phyloP scores from a whole-genome alignment of 1,139 yeast genomes.

The Debaryomyces fabryi region DNA sequence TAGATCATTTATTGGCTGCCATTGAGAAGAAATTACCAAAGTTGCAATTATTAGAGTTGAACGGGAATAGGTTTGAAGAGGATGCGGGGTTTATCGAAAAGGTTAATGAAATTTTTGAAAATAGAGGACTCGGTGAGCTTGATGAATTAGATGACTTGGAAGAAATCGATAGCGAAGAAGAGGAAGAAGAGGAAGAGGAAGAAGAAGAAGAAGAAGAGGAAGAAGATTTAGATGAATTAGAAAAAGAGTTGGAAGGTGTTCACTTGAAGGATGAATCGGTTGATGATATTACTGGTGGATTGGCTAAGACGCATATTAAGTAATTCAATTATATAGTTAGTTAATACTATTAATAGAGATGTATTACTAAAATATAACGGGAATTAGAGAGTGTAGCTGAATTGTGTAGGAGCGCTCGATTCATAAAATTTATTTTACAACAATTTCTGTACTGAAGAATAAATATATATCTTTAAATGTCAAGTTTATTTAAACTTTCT shows the following conservation, averaged over 20 bases:
- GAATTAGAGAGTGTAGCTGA: neutral
- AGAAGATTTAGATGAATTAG: slow-evolving; percentile 59
- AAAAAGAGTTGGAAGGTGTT: slow-evolving; percentile 53
- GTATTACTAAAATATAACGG: neutral
- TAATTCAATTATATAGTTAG: slow-evolving; percentile 13
- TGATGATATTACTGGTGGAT: slow-evolving; percentile 61
- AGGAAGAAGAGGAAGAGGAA: slow-evolving; percentile 69
- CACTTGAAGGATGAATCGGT: slow-evolving; percentile 44
- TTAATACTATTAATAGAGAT: neutral
- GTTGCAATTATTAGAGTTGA: slow-evolving; percentile 72
- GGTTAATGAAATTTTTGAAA: slow-evolving; percentile 59
- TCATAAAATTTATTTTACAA: neutral
- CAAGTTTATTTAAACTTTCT: slow-evolving; percentile 74
- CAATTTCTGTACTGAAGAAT: neutral
- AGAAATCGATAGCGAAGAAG: slow-evolving; percentile 84
- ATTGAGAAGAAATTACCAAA: slow-evolving; percentile 59
- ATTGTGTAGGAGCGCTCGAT: neutral
- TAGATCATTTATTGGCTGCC: slow-evolving; percentile 57
- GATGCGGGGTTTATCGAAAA: slow-evolving; percentile 40
- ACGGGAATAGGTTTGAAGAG: slow-evolving; percentile 81
- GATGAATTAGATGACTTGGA: slow-evolving; percentile 95
- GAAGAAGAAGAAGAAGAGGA: slow-evolving; percentile 54
- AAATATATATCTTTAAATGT: slow-evolving; percentile 40
- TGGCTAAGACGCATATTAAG: slow-evolving; percentile 55
- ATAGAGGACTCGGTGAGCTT: slow-evolving; percentile 76